These are phyloP conservation scores for Rhynchosporium agropyri DNA, from an alignment of 2,329 filamentous ascomycete genomes.

Conservation along the genomic window DNA sequence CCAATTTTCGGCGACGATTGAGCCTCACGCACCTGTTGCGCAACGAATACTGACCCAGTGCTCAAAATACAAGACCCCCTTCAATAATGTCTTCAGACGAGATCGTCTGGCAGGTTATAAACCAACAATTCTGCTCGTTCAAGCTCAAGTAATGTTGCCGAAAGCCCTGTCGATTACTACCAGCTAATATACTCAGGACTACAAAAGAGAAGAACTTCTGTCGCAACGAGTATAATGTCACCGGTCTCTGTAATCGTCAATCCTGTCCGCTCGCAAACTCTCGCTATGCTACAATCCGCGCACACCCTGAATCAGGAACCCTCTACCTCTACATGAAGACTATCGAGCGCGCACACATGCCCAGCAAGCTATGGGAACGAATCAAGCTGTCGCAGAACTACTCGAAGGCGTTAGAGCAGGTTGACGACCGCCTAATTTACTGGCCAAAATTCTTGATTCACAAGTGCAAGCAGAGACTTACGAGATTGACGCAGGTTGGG, in stretches of 20 bases:
- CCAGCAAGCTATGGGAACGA: slow-evolving; percentile 91
- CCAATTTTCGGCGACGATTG: neutral
- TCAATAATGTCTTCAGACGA: slow-evolving; percentile 82
- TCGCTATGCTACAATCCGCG: slow-evolving; percentile 88
- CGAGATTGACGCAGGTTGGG: slow-evolving; percentile 86
- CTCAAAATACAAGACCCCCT: no score
- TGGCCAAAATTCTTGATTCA: slow-evolving; percentile 93
- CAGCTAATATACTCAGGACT: slow-evolving; percentile 56
- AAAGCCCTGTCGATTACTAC: neutral
- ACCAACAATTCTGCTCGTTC: slow-evolving; percentile 92
- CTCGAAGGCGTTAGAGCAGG: slow-evolving; percentile 80
- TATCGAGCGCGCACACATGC: slow-evolving; percentile 83
- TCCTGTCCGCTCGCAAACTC: slow-evolving; percentile 90
- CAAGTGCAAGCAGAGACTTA: slow-evolving; percentile 96
- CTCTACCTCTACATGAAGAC: slow-evolving; percentile 98
- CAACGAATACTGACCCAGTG: neutral
- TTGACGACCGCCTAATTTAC: slow-evolving; percentile 86
- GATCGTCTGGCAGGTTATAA: slow-evolving; percentile 96
- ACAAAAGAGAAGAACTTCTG: slow-evolving; percentile 92
- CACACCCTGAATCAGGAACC: slow-evolving; percentile 75
- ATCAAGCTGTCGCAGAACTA: slow-evolving; percentile 92
- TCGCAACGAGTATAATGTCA: slow-evolving; percentile 90
- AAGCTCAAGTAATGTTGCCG: slow-evolving; percentile 72
- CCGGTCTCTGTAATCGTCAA: slow-evolving; percentile 81
- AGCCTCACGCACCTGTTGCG: neutral